Base-by-base conservation (phyloP, 495 filamentous ascomycete species). In the Neurospora sp. region DNA sequence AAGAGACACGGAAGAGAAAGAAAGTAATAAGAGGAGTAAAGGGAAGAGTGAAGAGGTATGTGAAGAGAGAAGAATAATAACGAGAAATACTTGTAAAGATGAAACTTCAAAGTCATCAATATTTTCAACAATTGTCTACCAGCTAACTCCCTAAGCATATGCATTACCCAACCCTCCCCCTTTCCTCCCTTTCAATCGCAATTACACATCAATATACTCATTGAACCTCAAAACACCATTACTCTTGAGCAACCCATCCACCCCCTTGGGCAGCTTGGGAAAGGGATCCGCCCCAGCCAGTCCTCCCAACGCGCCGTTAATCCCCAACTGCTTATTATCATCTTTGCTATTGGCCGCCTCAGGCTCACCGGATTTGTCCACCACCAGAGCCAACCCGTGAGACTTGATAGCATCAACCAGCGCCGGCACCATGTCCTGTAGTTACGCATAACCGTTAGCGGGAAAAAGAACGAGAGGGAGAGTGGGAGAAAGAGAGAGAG, bases 381-480 rank as follows among this genome's bases (percentile, higher is more conserved):
- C 89, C 41, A 99, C 93, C 46, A 99, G 86, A 7, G 97, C 96
- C 61, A 99, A 86, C 48, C 96, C 96, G 37, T 96, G 92, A 38
- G 91, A 92, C 81, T 98, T 98, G 82, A 99, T 94, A 48, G 94
- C 93, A 75, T 94, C 91, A 69, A 97, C 89, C 44, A 99, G 87
- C 5, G 94, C 92, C 0, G 96, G 96, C 27, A 97, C 94, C 84
- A 97, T 93, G 71, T 94, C 92, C 94, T 97, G 71, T 91, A 89
- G 90, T 94, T n/a, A 59, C 1, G 2, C 10, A 69, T 39, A 53
- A 40, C 44, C 1, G 35, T 69, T 72, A 69, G 59, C 37, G 70
- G 35, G 3, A 22, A 70, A 68, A 14, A 70, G 35, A 20, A 68
- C 35, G 35, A 38, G 12, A 70, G 31, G 71, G 53, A 37, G 31